Evolutionary conservation across 2,329 filamentous ascomycete species (phyloP).

Genomic region (Pestalotiopsis sp.): DNA sequence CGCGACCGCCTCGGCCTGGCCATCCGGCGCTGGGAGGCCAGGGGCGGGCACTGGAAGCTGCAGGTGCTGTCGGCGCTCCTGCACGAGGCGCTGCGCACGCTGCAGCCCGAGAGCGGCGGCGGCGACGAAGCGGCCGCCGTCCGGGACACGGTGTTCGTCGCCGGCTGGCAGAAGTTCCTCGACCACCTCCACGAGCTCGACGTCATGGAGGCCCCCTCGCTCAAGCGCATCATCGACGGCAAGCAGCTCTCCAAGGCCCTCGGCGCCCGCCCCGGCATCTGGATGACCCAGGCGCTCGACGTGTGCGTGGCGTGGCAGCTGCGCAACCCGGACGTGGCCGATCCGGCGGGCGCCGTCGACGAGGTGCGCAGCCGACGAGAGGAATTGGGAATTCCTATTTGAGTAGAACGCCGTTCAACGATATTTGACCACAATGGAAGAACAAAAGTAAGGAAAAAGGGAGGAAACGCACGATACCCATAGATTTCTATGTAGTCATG

Average conservation of each 20-base stretch:
- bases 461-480: conserved; percentile 20
- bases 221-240: conserved; percentile 74
- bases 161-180: conserved; percentile 57
- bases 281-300: conserved; percentile 81
- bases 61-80: conserved; percentile 72
- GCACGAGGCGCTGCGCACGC: conserved; percentile 57
- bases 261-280: conserved; percentile 73
- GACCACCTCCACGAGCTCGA: conserved; percentile 58
- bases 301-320: conserved; percentile 88
- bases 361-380: conserved; percentile 55
- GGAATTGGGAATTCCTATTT: conserved; percentile 51
- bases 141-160: conserved; percentile 49
- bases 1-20: conserved; percentile 74
- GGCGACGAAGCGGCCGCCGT: conserved; percentile 13
- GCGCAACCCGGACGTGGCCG: conserved; percentile 69
- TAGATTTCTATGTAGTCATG: conserved; percentile 10
- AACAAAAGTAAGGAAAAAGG: not conserved
- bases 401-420: not conserved
- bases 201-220: conserved; percentile 57
- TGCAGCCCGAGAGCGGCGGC: conserved; percentile 31
- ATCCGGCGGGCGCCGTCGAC: conserved; percentile 61
- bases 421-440: conserved; percentile 8
- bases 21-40: conserved; percentile 70
- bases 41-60: conserved; percentile 66
- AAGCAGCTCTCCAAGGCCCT: conserved; percentile 71